A percentile compares a stretch with the other conserved stretches of the same genome.
Conservation (phyloP, 208 protist species). For the Angomonas deanei region DNA sequence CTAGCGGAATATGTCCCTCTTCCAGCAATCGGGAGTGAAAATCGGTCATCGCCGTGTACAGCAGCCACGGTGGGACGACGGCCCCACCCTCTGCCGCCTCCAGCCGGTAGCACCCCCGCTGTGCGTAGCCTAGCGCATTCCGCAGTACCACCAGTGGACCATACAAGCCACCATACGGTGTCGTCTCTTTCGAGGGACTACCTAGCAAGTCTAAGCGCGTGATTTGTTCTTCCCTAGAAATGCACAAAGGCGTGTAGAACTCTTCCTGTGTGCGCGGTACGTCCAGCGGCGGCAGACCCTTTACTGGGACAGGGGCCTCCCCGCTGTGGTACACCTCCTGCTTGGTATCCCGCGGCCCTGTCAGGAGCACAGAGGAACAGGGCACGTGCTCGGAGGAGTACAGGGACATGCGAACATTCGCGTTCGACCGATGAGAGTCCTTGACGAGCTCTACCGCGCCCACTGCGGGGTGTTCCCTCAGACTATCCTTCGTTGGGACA, state of each 20-base stretch:
- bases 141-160: constrained; percentile 21
- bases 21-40: constrained; percentile 33
- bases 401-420: constrained; percentile 68
- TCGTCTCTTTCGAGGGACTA: background rate
- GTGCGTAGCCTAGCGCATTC: constrained; percentile 19
- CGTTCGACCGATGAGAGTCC: constrained; percentile 39
- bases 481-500: background rate
- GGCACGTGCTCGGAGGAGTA: constrained; percentile 40
- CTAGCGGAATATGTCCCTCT: background rate
- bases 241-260: background rate
- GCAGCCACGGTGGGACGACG: constrained; percentile 56
- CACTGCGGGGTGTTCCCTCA: constrained; percentile 34
- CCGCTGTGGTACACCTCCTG: background rate
- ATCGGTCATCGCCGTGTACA: constrained; percentile 34
- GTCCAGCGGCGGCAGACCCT: background rate
- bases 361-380: constrained; percentile 62
- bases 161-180: constrained; percentile 34
- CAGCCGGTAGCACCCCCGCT: constrained; percentile 25
- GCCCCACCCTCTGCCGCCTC: background rate
- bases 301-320: background rate
- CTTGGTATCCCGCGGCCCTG: constrained; percentile 20
- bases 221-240: background rate
- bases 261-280: background rate
- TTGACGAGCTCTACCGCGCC: constrained; percentile 69
- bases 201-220: background rate